Evolutionary conservation across 768 basidiomycete genomes (phyloP).

Genomic region (Hygrocybe coccinea): DNA sequence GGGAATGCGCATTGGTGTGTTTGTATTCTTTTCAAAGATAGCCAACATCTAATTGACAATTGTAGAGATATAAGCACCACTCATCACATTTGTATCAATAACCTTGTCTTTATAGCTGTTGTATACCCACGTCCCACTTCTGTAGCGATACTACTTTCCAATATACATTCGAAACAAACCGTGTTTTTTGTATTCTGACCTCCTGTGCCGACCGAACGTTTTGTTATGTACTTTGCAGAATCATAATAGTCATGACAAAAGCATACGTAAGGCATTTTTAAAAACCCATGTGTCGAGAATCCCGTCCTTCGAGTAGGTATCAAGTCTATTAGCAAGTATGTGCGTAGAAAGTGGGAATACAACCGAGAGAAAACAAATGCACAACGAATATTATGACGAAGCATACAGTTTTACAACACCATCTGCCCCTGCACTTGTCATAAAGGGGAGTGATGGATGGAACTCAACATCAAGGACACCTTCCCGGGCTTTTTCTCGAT

Average conservation of each 20-base stretch:
- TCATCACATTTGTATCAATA: background rate
- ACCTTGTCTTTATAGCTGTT: too few relatives aligned
- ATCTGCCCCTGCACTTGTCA: constrained; percentile 95
- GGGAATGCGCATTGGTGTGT: constrained; percentile 78
- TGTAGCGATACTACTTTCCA: too few relatives aligned
- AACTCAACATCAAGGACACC: constrained; percentile 87
- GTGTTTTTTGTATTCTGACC: too few relatives aligned
- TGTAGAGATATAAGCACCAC: constrained; percentile 34
- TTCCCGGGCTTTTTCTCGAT: constrained; percentile 85
- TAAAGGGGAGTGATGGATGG: constrained; percentile 75
- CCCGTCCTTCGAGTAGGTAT: constrained; percentile 33
- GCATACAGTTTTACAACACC: constrained; percentile 90
- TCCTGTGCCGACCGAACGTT: background rate
- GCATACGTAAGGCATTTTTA: constrained; percentile 21
- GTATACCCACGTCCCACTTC: too few relatives aligned
- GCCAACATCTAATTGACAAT: background rate
- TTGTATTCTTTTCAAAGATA: background rate
- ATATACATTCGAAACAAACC: too few relatives aligned
- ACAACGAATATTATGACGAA: constrained; percentile 52
- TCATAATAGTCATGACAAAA: constrained; percentile 22
- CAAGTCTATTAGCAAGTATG: constrained; percentile 29
- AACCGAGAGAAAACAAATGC: background rate
- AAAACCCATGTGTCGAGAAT: constrained; percentile 22
- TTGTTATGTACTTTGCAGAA: constrained; percentile 2
- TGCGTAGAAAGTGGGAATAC: background rate